Conservation (phyloP, 139 green algal genomes). For the Tetraselmis chui region DNA sequence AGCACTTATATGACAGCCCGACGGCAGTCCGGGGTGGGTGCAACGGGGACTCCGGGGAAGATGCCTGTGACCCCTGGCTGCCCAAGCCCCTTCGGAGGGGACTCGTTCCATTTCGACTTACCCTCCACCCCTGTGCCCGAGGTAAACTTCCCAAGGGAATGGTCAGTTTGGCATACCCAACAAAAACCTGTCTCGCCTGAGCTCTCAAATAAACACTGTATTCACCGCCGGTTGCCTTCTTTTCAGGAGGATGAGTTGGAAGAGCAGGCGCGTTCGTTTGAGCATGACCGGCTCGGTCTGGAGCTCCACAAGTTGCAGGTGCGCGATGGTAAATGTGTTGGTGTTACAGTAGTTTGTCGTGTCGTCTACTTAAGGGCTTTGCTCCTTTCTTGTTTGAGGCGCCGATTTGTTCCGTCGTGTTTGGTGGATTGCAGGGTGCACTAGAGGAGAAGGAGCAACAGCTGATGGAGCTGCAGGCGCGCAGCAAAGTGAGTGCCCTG, state of each 20-base stretch:
- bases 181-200: too few species aligned
- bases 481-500: constrained; percentile 21
- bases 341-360: too few species aligned
- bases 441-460: constrained; percentile 47
- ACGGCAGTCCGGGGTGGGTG: background rate
- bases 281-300: background rate
- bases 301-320: background rate
- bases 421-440: too few species aligned
- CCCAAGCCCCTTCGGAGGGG: background rate
- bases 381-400: too few species aligned
- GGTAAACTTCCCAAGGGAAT: too few species aligned
- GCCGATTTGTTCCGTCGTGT: too few species aligned
- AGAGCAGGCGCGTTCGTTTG: background rate
- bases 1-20: background rate
- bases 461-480: constrained; percentile 33
- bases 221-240: too few species aligned
- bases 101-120: background rate
- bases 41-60: background rate
- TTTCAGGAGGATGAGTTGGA: background rate
- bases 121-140: too few species aligned
- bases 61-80: background rate
- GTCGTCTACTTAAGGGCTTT: too few species aligned
- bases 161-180: too few species aligned
- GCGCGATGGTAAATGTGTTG: too few species aligned
- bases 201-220: too few species aligned